phyloP scores from a whole-genome alignment of 2,329 filamentous ascomycete genomes.

The Coniella vitis region DNA sequence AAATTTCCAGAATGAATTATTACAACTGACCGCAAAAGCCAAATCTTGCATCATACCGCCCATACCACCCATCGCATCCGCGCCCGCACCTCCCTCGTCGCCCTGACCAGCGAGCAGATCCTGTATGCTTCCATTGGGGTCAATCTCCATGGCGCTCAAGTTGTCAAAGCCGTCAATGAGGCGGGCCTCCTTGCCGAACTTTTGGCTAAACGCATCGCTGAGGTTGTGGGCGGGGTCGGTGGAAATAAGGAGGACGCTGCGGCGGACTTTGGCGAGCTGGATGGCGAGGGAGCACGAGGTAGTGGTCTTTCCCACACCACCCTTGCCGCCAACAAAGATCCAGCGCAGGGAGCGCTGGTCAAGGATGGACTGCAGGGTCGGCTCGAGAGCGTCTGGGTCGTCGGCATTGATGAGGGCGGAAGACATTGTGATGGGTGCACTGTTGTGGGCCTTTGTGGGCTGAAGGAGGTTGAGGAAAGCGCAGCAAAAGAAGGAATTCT shows the following conservation, averaged over 20 bases:
- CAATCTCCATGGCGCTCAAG: conserved; percentile 97
- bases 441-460: not conserved
- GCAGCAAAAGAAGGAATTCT: too few relatives aligned
- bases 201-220: conserved; percentile 95
- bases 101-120: conserved; percentile 75
- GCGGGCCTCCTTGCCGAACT: conserved; percentile 97
- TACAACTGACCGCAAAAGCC: conserved; percentile 60
- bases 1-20: not conserved
- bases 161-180: conserved; percentile 89
- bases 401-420: conserved; percentile 37
- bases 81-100: conserved; percentile 50
- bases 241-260: conserved; percentile 93
- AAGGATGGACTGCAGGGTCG: conserved; percentile 87
- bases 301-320: conserved; percentile 98
- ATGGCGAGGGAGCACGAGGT: conserved; percentile 98
- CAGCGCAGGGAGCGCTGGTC: conserved; percentile 93
- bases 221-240: conserved; percentile 98
- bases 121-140: conserved; percentile 96
- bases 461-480: too few relatives aligned
- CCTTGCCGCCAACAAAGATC: conserved; percentile 99
- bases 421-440: conserved; percentile 28
- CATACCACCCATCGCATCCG: conserved; percentile 65
- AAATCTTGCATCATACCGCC: conserved; percentile 98
- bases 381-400: conserved; percentile 78
- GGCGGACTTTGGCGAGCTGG: conserved; percentile 89